A percentile compares a stretch with the other conserved stretches of the same genome.
These are phyloP conservation scores for Phytophthora idaei DNA, from an alignment of 352 stramenopile genomes.

Conservation along the genomic window DNA sequence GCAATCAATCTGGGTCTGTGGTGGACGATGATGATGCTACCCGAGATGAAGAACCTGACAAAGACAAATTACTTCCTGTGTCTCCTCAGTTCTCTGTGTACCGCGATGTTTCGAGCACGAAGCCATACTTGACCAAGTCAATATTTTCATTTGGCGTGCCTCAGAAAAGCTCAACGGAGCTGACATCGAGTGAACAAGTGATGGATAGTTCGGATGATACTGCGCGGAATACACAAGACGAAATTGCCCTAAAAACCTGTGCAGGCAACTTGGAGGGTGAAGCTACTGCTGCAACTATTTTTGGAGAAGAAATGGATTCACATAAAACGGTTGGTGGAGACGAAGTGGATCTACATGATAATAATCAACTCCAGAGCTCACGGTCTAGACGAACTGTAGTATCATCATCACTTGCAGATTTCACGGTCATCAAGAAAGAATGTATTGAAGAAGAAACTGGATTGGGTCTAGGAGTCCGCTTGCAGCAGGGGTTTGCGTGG, in stretches of 20 bases:
- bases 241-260: background rate
- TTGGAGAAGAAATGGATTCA: background rate
- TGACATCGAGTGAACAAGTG: background rate
- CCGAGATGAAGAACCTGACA: background rate
- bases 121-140: background rate
- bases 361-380: background rate
- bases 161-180: background rate
- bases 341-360: background rate
- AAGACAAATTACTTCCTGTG: background rate
- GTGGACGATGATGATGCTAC: background rate
- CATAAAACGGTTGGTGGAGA: background rate
- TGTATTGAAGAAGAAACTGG: background rate
- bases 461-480: constrained; percentile 2
- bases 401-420: constrained; percentile 20
- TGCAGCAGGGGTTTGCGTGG: constrained; percentile 8
- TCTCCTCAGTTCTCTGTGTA: constrained; percentile 8
- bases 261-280: background rate
- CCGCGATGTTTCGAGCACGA: background rate
- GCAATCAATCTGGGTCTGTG: background rate
- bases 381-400: constrained; percentile 1
- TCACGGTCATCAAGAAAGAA: background rate
- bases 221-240: background rate
- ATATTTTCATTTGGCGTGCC: constrained; percentile 27
- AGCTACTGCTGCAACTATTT: background rate
- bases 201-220: background rate